Base-by-base conservation (phyloP, 208 protist genomes). In the Giardia duodenalis region DNA sequence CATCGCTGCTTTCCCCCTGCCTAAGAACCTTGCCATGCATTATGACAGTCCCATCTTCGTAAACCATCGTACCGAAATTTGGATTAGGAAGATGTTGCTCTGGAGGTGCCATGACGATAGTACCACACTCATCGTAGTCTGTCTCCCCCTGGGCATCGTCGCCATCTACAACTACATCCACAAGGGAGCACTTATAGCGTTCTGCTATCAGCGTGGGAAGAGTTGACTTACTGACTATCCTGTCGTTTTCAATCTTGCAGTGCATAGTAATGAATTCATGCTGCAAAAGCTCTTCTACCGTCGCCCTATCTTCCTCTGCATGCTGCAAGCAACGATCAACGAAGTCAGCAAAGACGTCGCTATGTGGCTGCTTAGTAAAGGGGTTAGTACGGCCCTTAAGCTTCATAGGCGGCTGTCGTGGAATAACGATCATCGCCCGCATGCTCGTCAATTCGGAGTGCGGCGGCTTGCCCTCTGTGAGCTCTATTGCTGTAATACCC, bases 401-500 rank as follows among this genome's bases (percentile, higher is more conserved):
- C 0, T 22, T 67, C 2, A 92, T 87, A 10, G 96, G 94, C 43
- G 93, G 92, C 47, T 95, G 94, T 76, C 96, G 94, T 42, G 94
- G 95, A 44, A 96, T 96, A 43, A 96, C 88, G 92, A 96, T 96
- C 30, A 97, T 86, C 4, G 94, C 95, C 48, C 94, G 93, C 95
- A 97, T 97, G 30, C 96, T 96, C 87, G 96, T 95, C 0, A 97
- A 47, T 67, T 97, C 94, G n/a, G 95, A 93, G 87, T 94, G 88
- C 4, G 96, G 96, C 44, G 96, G 96, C 76, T 95, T 93, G 43
- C 95, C 95, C 88, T 96, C 95, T 1, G 94, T 95, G 94, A 97
- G 94, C 92, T 97, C 96, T 46, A 97, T 96, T 0, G 95, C 94
- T 10, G 96, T 96, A 92, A 97, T 97, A 88, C 96, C 94, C 0